Percentiles rank a stretch among this genome's conserved stretches.
Evolutionary conservation across 805 yeast genomes (phyloP).

Genomic region (Candida nonsorbophila): DNA sequence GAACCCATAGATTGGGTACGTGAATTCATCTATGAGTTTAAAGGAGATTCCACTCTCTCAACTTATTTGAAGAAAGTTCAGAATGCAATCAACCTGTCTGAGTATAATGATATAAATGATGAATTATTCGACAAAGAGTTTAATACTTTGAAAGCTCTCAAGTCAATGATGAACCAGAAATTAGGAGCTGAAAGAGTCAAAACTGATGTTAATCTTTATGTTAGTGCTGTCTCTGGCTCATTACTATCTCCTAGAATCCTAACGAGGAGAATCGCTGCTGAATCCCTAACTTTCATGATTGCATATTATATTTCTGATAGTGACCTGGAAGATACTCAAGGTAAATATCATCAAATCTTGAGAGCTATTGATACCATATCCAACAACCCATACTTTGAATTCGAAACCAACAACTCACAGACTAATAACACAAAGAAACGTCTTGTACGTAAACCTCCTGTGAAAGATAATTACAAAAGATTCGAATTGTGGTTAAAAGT

Average conservation of each 20-base stretch:
- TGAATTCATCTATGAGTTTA: conserved; percentile 61
- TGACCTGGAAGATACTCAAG: conserved; percentile 20
- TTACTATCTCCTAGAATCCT: conserved; percentile 67
- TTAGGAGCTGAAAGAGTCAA: conserved; percentile 58
- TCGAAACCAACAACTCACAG: conserved; percentile 12
- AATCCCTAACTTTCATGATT: conserved; percentile 52
- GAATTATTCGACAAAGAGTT: conserved; percentile 67
- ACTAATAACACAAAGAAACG: conserved; percentile 12
- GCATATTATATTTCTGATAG: conserved; percentile 31
- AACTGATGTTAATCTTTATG: conserved; percentile 35
- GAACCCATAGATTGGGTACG: conserved; percentile 82
- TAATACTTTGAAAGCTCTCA: conserved; percentile 70
- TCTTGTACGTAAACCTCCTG: conserved; percentile 31
- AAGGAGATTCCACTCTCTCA: conserved; percentile 77
- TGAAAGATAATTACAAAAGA: conserved; percentile 35
- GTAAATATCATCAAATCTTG: conserved; percentile 53
- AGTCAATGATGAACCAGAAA: conserved; percentile 62
- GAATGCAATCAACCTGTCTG: conserved; percentile 34
- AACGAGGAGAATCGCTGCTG: conserved; percentile 77
- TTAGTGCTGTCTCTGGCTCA: conserved; percentile 65
- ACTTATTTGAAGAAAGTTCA: conserved; percentile 48
- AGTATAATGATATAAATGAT: conserved; percentile 35
- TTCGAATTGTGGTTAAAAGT: conserved; percentile 69
- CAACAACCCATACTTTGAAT: conserved; percentile 32
- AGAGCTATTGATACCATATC: conserved; percentile 45